Percentiles rank a stretch among this genome's conserved stretches.
Conservation (phyloP, 768 basidiomycete species). For the Russula lepida region DNA sequence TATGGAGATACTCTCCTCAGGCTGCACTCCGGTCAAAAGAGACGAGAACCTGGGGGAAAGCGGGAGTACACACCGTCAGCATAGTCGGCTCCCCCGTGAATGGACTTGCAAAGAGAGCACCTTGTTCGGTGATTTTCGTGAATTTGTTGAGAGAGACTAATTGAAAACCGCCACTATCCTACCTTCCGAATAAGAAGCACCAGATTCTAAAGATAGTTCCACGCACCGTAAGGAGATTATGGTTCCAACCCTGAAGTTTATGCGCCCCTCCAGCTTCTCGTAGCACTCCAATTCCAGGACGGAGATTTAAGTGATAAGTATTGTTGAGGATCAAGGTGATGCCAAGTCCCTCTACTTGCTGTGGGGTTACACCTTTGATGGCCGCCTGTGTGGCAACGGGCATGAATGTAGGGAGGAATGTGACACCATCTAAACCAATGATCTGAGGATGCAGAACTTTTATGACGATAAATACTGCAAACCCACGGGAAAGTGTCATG, state of each 20-base stretch:
- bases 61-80: slow-evolving; percentile 50
- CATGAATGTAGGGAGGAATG: slow-evolving; percentile 87
- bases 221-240: slow-evolving; percentile 72
- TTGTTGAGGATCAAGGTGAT: slow-evolving; percentile 83
- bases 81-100: slow-evolving; percentile 84
- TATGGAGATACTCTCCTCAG: slow-evolving; percentile 85
- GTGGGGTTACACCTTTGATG: slow-evolving; percentile 83
- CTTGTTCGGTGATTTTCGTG: slow-evolving; percentile 80
- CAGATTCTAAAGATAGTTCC: neutral
- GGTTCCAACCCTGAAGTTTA: slow-evolving; percentile 80
- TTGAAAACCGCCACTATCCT: slow-evolving; percentile 91
- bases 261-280: slow-evolving; percentile 79
- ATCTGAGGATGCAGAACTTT: slow-evolving; percentile 8
- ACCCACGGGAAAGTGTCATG: slow-evolving; percentile 75
- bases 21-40: slow-evolving; percentile 36
- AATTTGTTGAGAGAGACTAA: slow-evolving; percentile 79
- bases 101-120: slow-evolving; percentile 76
- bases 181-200: slow-evolving; percentile 5
- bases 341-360: slow-evolving; percentile 75
- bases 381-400: slow-evolving; percentile 89
- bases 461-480: neutral
- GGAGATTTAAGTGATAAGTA: slow-evolving; percentile 83
- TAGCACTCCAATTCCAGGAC: slow-evolving; percentile 70
- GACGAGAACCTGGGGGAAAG: neutral
- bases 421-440: slow-evolving; percentile 53